Base-by-base conservation (phyloP, 2,329 filamentous ascomycete genomes). In the Exophiala bonariae region DNA sequence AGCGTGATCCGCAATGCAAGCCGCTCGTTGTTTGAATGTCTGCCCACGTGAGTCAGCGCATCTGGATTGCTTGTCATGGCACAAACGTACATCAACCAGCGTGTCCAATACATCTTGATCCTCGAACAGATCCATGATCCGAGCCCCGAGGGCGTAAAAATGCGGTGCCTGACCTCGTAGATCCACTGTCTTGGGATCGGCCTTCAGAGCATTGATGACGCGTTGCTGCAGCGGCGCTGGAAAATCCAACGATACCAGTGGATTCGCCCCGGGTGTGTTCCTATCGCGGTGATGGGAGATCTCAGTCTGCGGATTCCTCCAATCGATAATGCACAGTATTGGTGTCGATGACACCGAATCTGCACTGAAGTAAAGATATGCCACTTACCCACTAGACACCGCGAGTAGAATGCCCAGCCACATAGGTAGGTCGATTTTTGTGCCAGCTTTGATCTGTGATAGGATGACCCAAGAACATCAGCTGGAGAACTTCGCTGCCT, bases 371-470 rank as follows among this genome's bases (percentile, higher is more conserved):
- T 10, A 7, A 26, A 19, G 16, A 37, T 19, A 17, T 3, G 32
- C 32, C 31, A 57, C 61, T 58, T 66, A 77, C 75, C 73, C 68
- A 43, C 69, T 71, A 9, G 69, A 71, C 6, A 95, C 80, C 22
- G 89, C 88, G 42, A 99, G 86, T 80, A 96, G 92, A 68, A 96
- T 89, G 58, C 87, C 90, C 10, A 99, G 83, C 93, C 93, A 99
- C 57, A 97, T 78, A 2, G 93, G 93, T 1, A 97, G 82, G 52
- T 86, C 81, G 37, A 97, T 77, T 34, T 85, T 83, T 1, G 89
- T 92, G 50, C 88, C 87, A 44, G 84, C 71, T 66, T 92, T 93
- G 60, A 97, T 84, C 64, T 87, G 70, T 23, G 77, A 20, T 1
- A 23, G n/a, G n/a, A n/a, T n/a, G n/a, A n/a, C n/a, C n/a, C n/a